Percentiles rank a stretch among this genome's conserved stretches.
phyloP scores from a whole-genome alignment of 495 filamentous ascomycete genomes.

The Penicillium coprophilum region DNA sequence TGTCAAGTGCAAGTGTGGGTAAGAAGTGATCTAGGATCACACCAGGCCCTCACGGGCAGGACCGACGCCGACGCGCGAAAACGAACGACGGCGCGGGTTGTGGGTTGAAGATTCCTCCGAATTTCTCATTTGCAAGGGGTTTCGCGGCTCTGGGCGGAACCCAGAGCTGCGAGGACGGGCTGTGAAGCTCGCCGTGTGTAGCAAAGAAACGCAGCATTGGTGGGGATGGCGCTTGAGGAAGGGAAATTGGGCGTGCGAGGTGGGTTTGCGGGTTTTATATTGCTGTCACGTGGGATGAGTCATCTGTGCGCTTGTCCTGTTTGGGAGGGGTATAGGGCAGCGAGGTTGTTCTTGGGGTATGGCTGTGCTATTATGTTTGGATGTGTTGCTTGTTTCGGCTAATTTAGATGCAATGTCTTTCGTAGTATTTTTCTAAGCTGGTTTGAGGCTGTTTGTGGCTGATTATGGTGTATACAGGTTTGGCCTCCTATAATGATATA shows the following conservation, averaged over 20 bases:
- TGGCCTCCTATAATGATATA: not conserved
- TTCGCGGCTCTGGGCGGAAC: conserved; percentile 17
- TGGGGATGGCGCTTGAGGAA: conserved; percentile 80
- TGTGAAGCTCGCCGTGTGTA: conserved; percentile 64
- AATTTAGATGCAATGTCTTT: not conserved
- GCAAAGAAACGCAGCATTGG: conserved; percentile 99
- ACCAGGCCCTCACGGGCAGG: conserved; percentile 92
- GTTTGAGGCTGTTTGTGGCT: not conserved
- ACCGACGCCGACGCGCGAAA: conserved; percentile 35
- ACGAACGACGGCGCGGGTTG: conserved; percentile 42
- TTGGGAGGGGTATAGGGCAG: conserved; percentile 6
- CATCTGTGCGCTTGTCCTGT: conserved; percentile 15
- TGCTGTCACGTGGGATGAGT: conserved; percentile 11
- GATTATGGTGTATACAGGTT: not conserved
- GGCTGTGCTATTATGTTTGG: not conserved
- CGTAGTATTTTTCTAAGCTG: not conserved
- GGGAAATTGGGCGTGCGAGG: conserved; percentile 34
- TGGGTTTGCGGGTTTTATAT: conserved; percentile 15
- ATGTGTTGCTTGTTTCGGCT: not conserved
- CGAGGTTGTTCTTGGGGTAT: not conserved
- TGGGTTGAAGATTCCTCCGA: conserved; percentile 95
- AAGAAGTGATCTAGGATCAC: conserved; percentile 54
- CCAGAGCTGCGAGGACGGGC: conserved; percentile 28
- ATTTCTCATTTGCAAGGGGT: conserved; percentile 95
- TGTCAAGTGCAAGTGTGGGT: conserved; percentile 88